Evolutionary conservation across 768 basidiomycete species (phyloP).

Genomic region (Mycena epipterygia): DNA sequence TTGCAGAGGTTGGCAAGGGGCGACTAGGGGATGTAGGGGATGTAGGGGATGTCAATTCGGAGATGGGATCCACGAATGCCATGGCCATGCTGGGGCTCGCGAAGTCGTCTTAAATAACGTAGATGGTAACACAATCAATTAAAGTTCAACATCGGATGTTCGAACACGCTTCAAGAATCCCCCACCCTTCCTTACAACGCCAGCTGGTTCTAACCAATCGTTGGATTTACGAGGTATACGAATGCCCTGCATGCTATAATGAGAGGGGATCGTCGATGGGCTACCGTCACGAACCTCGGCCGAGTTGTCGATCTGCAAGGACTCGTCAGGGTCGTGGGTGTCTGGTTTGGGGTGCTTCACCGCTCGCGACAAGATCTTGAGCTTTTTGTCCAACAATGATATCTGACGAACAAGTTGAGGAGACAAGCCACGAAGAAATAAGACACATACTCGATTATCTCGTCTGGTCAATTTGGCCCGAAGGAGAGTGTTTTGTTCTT

Average conservation of each 20-base stretch:
- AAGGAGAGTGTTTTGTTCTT: slow-evolving; percentile 18
- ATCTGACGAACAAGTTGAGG: slow-evolving; percentile 8
- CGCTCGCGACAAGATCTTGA: slow-evolving; percentile 28
- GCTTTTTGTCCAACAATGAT: slow-evolving; percentile 34
- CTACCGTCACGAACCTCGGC: background rate
- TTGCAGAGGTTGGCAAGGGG: slow-evolving; percentile 47
- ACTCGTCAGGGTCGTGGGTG: slow-evolving; percentile 25
- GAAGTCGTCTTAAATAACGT: no score
- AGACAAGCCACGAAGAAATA: background rate
- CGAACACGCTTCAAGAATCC: slow-evolving; percentile 12
- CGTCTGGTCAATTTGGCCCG: slow-evolving; percentile 30
- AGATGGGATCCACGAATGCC: slow-evolving; percentile 49
- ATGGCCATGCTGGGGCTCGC: slow-evolving; percentile 48
- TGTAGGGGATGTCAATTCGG: slow-evolving; percentile 58
- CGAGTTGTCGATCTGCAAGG: slow-evolving; percentile 27
- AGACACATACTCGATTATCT: slow-evolving; percentile 28
- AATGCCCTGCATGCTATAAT: slow-evolving; percentile 14
- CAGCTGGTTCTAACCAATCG: slow-evolving; percentile 24
- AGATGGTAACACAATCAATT: background rate
- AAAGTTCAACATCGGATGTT: slow-evolving; percentile 16
- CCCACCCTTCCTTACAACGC: background rate
- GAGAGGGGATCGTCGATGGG: background rate
- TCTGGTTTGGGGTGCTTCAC: slow-evolving; percentile 15
- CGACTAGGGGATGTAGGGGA: slow-evolving; percentile 58
- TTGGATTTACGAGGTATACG: slow-evolving; percentile 24